These are phyloP conservation scores for Amanita rubescens DNA, from an alignment of 768 basidiomycete genomes.

Conservation along the genomic window DNA sequence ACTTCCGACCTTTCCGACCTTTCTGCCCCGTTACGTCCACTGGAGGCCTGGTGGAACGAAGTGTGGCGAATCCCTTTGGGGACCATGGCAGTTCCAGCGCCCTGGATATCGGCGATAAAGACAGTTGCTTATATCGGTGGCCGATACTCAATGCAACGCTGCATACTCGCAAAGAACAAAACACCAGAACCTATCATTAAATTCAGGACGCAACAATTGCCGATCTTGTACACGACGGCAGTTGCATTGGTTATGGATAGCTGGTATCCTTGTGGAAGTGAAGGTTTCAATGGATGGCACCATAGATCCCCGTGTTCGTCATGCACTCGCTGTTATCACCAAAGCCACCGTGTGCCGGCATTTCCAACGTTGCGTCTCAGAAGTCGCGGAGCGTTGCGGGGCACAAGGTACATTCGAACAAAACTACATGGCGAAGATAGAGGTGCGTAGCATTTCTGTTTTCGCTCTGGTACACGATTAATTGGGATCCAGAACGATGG, in stretches of 20 bases:
- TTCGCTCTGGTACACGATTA: slow-evolving; percentile 9
- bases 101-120: slow-evolving; percentile 46
- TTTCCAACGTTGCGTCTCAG: slow-evolving; percentile 40
- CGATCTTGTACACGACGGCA: slow-evolving; percentile 45
- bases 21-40: slow-evolving; percentile 30
- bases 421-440: slow-evolving; percentile 50
- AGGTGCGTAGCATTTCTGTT: slow-evolving; percentile 27
- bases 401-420: slow-evolving; percentile 61
- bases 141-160: slow-evolving; percentile 51
- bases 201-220: slow-evolving; percentile 62
- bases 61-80: slow-evolving; percentile 50
- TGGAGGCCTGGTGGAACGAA: slow-evolving; percentile 49
- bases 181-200: slow-evolving; percentile 45
- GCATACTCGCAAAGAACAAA: slow-evolving; percentile 35
- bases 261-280: slow-evolving; percentile 35
- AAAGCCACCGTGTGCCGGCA: slow-evolving; percentile 52
- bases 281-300: slow-evolving; percentile 29
- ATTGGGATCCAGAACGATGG: slow-evolving; percentile 30
- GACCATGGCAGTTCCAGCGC: slow-evolving; percentile 41
- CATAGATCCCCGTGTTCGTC: slow-evolving; percentile 40
- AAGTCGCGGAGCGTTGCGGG: slow-evolving; percentile 58
- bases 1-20: slow-evolving; percentile 35
- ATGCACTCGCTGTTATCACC: slow-evolving; percentile 47
- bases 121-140: slow-evolving; percentile 47
- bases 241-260: slow-evolving; percentile 43